Conservation (phyloP, 805 yeast species). For the Cyberlindnera euphorbiae region DNA sequence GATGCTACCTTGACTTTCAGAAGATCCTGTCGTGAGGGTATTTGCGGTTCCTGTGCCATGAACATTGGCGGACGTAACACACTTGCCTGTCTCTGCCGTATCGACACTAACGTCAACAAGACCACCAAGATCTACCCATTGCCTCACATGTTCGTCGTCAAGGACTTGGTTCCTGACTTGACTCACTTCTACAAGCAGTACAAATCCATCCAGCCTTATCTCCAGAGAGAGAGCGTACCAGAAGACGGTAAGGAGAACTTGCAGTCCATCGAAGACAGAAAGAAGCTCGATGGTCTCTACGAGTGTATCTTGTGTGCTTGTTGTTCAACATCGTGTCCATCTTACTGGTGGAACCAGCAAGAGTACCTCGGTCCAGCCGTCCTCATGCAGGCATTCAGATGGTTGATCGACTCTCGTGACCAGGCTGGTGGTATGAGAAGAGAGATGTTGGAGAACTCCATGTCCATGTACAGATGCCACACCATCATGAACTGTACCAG, state of each 20-base stretch:
- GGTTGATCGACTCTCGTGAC: slow-evolving; percentile 97
- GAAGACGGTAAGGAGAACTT: slow-evolving; percentile 90
- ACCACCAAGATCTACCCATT: slow-evolving; percentile 89
- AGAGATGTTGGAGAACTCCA: slow-evolving; percentile 89
- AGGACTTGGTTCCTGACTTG: slow-evolving; percentile 96
- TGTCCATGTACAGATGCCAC: slow-evolving; percentile 98
- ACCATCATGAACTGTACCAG: slow-evolving; percentile 98
- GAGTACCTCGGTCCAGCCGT: slow-evolving; percentile 99
- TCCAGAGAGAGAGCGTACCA: slow-evolving; percentile 75
- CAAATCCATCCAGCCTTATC: slow-evolving; percentile 94
- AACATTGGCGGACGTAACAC: slow-evolving; percentile 98
- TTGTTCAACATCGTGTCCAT: slow-evolving; percentile 98
- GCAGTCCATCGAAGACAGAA: slow-evolving; percentile 89
- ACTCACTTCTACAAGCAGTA: slow-evolving; percentile 98
- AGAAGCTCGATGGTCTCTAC: slow-evolving; percentile 92
- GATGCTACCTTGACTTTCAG: slow-evolving; percentile 94
- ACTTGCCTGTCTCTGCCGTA: slow-evolving; percentile 91
- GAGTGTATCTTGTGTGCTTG: slow-evolving; percentile 98
- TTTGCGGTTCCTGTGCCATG: slow-evolving; percentile 99
- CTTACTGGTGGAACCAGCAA: slow-evolving; percentile 99
- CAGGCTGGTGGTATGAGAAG: slow-evolving; percentile 78
- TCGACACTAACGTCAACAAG: slow-evolving; percentile 72
- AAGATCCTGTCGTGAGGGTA: slow-evolving; percentile 99
- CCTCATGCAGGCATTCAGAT: slow-evolving; percentile 97
- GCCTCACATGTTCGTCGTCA: slow-evolving; percentile 97